These are phyloP conservation scores for Coccomyxa sp. DNA, from an alignment of 139 green algal genomes.

Conservation along the genomic window DNA sequence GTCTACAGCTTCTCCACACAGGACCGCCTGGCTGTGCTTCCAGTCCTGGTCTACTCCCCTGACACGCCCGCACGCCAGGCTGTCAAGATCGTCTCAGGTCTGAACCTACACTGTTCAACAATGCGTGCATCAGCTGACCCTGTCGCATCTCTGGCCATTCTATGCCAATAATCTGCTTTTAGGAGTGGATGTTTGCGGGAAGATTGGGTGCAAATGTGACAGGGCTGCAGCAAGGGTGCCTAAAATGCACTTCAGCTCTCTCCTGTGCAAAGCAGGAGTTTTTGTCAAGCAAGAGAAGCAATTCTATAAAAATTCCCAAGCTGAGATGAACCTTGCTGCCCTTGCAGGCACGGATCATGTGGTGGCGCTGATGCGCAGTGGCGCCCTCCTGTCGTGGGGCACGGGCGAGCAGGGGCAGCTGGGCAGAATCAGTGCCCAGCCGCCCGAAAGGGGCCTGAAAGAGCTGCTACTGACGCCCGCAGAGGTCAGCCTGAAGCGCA, in stretches of 20 bases:
- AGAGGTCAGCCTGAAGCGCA: background rate
- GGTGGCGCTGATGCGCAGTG: slow-evolving; percentile 46
- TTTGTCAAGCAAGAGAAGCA: no score
- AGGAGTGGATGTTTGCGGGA: no score
- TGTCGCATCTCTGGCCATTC: no score
- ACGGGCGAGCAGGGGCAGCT: slow-evolving; percentile 79
- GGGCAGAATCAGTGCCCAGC: slow-evolving; percentile 51
- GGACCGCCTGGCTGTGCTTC: slow-evolving; percentile 24
- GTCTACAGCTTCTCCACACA: slow-evolving; percentile 60
- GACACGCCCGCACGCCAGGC: slow-evolving; percentile 20
- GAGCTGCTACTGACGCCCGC: background rate
- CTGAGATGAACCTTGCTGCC: no score
- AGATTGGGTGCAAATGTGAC: no score
- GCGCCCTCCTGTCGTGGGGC: slow-evolving; percentile 76
- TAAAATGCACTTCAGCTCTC: no score
- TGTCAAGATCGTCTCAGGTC: slow-evolving; percentile 50
- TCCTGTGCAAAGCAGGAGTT: no score
- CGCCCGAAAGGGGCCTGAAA: slow-evolving; percentile 7
- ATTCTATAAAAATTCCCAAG: no score
- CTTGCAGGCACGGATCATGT: slow-evolving; percentile 65
- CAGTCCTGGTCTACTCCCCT: slow-evolving; percentile 46
- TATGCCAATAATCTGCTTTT: no score
- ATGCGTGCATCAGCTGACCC: no score
- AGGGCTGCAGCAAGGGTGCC: no score
- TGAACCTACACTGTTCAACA: no score